Conservation (phyloP, 257 asterid genomes). For the Osmanthus fragrans region DNA sequence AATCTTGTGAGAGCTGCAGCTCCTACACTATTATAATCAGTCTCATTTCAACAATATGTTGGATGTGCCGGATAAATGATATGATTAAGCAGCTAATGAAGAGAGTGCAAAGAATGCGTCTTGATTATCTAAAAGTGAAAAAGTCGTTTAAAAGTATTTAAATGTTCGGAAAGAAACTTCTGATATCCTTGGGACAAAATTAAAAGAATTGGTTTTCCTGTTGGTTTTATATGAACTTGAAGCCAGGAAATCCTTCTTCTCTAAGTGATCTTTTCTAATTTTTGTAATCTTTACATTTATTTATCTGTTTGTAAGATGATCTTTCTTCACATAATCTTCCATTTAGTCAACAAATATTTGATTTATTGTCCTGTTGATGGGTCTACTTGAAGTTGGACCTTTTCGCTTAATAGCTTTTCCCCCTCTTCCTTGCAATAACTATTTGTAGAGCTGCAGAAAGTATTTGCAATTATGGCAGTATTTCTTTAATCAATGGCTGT, state of each 20-base stretch:
- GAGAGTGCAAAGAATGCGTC: neutral
- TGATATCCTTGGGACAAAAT: neutral
- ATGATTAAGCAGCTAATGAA: neutral
- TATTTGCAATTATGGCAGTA: neutral
- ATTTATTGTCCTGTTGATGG: neutral
- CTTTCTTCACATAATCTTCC: neutral
- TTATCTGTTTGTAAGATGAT: neutral
- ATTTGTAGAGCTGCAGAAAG: neutral
- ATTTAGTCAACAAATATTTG: neutral
- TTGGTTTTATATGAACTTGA: neutral
- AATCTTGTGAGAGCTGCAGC: neutral
- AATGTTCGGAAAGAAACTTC: neutral
- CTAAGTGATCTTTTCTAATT: neutral
- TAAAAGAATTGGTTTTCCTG: neutral
- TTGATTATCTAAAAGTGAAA: neutral
- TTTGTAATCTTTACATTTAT: neutral
- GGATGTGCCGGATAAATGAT: neutral
- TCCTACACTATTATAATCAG: neutral
- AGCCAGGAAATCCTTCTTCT: neutral
- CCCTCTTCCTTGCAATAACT: neutral
- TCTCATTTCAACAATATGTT: neutral
- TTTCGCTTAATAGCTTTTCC: neutral
- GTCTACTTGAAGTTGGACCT: neutral
- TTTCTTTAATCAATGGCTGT: neutral
- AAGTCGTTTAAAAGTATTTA: neutral